Evolutionary conservation across 805 yeast species (phyloP).

Genomic region (Yamadazyma sp.): DNA sequence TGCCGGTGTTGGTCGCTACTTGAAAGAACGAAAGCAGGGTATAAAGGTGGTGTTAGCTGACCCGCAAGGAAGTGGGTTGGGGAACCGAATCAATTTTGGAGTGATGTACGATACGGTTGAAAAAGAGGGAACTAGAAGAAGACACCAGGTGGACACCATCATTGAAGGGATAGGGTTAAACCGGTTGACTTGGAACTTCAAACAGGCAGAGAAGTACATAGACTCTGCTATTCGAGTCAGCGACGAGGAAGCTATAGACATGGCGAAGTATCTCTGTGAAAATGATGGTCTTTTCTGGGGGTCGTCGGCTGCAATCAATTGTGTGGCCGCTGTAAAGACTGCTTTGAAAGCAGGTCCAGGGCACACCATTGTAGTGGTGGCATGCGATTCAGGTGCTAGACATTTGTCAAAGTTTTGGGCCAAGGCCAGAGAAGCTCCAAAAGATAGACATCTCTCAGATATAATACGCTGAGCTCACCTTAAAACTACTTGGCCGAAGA

Average conservation of each 20-base stretch:
- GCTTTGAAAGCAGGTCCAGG: conserved; percentile 52
- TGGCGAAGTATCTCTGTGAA: conserved; percentile 82
- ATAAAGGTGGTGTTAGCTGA: conserved; percentile 74
- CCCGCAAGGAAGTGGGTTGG: conserved; percentile 94
- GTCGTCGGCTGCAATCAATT: conserved; percentile 88
- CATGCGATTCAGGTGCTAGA: conserved; percentile 90
- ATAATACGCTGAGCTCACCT: not conserved
- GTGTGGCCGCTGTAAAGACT: conserved; percentile 78
- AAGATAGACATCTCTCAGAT: conserved; percentile 10
- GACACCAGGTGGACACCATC: conserved; percentile 95
- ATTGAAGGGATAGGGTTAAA: conserved; percentile 94
- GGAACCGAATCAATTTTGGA: conserved; percentile 79
- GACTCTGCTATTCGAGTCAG: conserved; percentile 79
- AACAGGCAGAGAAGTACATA: conserved; percentile 63
- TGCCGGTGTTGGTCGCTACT: conserved; percentile 78
- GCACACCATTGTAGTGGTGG: conserved; percentile 72
- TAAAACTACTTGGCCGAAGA: too few species aligned
- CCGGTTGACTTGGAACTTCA: conserved; percentile 79
- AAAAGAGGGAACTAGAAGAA: conserved; percentile 86
- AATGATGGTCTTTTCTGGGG: conserved; percentile 92
- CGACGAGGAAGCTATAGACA: conserved; percentile 77
- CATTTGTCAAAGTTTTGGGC: conserved; percentile 95
- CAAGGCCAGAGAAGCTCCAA: conserved; percentile 46
- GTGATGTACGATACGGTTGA: conserved; percentile 92
- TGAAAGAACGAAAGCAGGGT: conserved; percentile 60